These are phyloP conservation scores for Rhizomucor miehei DNA, from an alignment of 371 early-diverging fungal genomes.

Conservation along the genomic window DNA sequence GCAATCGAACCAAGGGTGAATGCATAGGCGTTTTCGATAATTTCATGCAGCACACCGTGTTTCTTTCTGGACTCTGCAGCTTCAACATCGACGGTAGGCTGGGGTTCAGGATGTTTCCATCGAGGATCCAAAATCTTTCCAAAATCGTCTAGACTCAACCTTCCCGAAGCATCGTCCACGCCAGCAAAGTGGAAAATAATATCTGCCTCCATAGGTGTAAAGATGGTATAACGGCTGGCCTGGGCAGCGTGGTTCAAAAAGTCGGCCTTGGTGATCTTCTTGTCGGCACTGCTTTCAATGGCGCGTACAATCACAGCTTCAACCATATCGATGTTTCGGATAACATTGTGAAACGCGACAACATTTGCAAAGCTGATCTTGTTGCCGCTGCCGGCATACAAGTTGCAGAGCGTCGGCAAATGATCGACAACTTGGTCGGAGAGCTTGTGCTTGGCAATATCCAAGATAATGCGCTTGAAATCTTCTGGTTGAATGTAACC, in stretches of 20 bases:
- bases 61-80: slow-evolving; percentile 15
- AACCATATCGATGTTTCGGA: slow-evolving; percentile 74
- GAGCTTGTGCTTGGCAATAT: slow-evolving; percentile 68
- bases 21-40: slow-evolving; percentile 54
- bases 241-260: slow-evolving; percentile 61
- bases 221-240: slow-evolving; percentile 60
- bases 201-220: slow-evolving; percentile 84
- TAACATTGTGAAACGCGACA: slow-evolving; percentile 73
- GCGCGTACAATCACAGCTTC: slow-evolving; percentile 61
- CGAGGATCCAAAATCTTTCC: slow-evolving; percentile 64
- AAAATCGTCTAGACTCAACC: slow-evolving; percentile 58
- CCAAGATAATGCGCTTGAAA: slow-evolving; percentile 65
- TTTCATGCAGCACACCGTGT: slow-evolving; percentile 31
- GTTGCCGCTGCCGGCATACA: slow-evolving; percentile 50
- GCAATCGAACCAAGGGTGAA: slow-evolving; percentile 90
- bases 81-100: slow-evolving; percentile 7
- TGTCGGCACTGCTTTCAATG: slow-evolving; percentile 49
- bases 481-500: slow-evolving; percentile 68
- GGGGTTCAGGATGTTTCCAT: slow-evolving; percentile 44
- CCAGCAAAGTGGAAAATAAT: slow-evolving; percentile 81
- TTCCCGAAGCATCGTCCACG: slow-evolving; percentile 50
- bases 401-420: slow-evolving; percentile 64
- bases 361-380: slow-evolving; percentile 64
- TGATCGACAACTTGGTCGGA: slow-evolving; percentile 69
- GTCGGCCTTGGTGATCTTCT: slow-evolving; percentile 60